These are phyloP conservation scores for Ophiocordyceps sinensis DNA, from an alignment of 2,329 filamentous ascomycete species.

Conservation along the genomic window DNA sequence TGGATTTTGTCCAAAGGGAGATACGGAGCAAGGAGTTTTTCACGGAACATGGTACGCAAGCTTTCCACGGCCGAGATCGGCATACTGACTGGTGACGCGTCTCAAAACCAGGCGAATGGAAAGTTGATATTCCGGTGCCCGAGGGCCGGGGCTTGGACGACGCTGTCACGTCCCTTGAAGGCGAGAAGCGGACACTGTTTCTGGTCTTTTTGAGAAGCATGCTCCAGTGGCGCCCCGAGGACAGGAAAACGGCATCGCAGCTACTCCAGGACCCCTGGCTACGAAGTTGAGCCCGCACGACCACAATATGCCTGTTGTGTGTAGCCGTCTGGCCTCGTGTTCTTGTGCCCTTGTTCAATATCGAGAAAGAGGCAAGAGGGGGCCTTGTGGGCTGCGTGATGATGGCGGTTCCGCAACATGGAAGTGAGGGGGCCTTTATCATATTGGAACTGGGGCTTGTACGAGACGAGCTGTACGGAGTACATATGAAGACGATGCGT, in stretches of 20 bases:
- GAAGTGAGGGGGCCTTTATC: no score
- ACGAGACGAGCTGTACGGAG: neutral
- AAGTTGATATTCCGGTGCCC: neutral
- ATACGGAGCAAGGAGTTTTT: slow-evolving; percentile 5
- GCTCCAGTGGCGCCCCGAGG: slow-evolving; percentile 13
- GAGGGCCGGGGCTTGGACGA: neutral
- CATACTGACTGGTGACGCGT: neutral
- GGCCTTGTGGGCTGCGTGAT: no score
- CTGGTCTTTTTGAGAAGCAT: slow-evolving; percentile 9
- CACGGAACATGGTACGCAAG: slow-evolving; percentile 4
- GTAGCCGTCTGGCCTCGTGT: no score
- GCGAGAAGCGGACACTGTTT: slow-evolving; percentile 6
- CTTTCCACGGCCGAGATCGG: neutral
- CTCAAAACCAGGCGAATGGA: neutral
- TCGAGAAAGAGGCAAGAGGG: no score
- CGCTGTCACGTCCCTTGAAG: slow-evolving; percentile 3
- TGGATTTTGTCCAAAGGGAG: slow-evolving; percentile 5
- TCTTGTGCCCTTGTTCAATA: no score
- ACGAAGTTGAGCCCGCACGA: neutral
- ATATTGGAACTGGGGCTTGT: no score
- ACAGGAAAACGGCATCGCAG: slow-evolving; percentile 9
- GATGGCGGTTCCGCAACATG: no score
- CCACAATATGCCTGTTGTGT: no score
- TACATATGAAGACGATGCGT: neutral
- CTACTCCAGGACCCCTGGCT: slow-evolving; percentile 1